Evolutionary conservation across 164 flowering plant species (phyloP).

Genomic region (Magnolia sinica): DNA sequence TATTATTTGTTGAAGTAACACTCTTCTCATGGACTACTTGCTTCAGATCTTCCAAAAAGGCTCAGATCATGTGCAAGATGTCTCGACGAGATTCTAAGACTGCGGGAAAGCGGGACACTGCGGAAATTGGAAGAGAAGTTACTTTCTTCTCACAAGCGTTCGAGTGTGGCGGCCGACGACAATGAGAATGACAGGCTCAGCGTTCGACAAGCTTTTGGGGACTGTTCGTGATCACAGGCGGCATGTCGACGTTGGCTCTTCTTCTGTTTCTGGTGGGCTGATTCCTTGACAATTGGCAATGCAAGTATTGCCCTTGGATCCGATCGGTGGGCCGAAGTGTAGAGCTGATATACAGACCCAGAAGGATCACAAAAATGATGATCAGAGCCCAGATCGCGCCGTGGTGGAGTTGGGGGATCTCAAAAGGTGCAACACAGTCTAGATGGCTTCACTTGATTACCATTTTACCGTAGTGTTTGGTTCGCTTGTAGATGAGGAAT

Average conservation of each 20-base stretch:
- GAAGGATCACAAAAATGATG: too few species aligned
- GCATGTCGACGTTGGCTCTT: neutral
- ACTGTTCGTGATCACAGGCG: conserved; percentile 6
- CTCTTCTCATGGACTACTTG: neutral
- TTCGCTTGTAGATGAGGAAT: too few species aligned
- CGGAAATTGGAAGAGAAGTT: neutral
- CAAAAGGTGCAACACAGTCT: too few species aligned
- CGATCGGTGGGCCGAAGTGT: too few species aligned
- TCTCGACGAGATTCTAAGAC: neutral
- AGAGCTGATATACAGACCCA: too few species aligned
- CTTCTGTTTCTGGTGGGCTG: neutral
- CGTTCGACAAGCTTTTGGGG: conserved; percentile 1
- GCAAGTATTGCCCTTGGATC: neutral
- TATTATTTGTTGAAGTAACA: neutral
- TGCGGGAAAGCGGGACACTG: neutral
- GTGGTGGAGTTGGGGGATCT: too few species aligned
- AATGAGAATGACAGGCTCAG: neutral
- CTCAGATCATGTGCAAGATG: neutral
- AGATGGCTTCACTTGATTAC: too few species aligned
- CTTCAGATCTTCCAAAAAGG: conserved; percentile 3
- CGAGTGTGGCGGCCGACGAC: neutral
- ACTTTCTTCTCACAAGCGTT: conserved; percentile 1
- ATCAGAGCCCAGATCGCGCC: too few species aligned
- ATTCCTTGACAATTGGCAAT: neutral
- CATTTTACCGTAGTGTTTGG: too few species aligned